Percentiles rank a stretch among this genome's conserved stretches.
phyloP scores from a whole-genome alignment of 2,329 filamentous ascomycete species.

The Didymella sp. region DNA sequence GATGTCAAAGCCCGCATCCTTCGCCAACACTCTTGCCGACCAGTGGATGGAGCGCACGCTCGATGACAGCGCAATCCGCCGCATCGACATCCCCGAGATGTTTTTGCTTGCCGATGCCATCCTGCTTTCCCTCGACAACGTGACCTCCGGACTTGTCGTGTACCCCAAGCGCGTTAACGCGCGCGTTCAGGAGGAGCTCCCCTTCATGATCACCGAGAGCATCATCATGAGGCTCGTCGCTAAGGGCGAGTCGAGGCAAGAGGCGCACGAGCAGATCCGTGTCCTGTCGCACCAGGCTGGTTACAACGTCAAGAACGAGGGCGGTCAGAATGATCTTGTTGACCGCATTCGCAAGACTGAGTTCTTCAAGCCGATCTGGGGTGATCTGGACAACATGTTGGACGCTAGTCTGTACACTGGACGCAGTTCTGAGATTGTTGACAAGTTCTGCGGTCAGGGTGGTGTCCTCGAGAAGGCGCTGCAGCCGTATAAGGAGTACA shows the following conservation, averaged over 20 bases:
- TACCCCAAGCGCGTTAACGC: conserved; percentile 76
- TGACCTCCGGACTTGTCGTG: conserved; percentile 75
- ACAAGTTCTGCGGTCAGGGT: conserved; percentile 31
- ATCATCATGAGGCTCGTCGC: conserved; percentile 71
- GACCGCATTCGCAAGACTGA: conserved; percentile 73
- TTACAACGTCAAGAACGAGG: conserved; percentile 73
- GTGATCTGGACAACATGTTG: conserved; percentile 71
- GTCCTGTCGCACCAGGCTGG: conserved; percentile 80
- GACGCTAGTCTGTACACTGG: conserved; percentile 68
- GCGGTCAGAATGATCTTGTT: conserved; percentile 80
- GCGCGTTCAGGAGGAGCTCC: conserved; percentile 73
- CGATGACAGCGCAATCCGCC: conserved; percentile 75
- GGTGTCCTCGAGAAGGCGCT: conserved; percentile 50
- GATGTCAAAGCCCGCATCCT: conserved; percentile 62
- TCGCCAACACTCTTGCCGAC: conserved; percentile 68
- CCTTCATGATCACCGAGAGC: conserved; percentile 79
- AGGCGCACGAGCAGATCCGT: conserved; percentile 84
- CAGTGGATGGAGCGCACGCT: conserved; percentile 83
- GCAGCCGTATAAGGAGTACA: conserved; percentile 59
- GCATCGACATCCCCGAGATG: conserved; percentile 59
- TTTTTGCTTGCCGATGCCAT: conserved; percentile 63
- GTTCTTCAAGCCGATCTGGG: conserved; percentile 77
- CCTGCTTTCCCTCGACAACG: conserved; percentile 72
- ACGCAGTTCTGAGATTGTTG: conserved; percentile 51
- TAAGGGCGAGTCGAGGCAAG: conserved; percentile 75